Percentiles rank a stretch among this genome's conserved stretches.
Conservation (phyloP, 2,329 filamentous ascomycete genomes). For the Fusarium musae region DNA sequence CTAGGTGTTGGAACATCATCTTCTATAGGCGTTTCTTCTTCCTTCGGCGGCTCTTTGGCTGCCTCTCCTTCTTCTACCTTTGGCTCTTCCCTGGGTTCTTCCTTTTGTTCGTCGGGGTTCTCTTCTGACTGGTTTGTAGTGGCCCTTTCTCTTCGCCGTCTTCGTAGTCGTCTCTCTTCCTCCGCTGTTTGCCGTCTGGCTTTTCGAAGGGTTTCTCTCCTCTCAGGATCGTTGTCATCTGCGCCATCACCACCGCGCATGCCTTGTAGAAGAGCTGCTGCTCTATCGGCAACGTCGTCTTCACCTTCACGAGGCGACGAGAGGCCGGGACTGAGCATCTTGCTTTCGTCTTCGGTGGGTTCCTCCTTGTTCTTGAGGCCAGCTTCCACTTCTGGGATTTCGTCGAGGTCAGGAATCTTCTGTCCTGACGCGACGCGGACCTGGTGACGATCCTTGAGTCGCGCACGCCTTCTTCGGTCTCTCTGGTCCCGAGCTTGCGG, state of each 20-base stretch:
- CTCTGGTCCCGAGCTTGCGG: conserved; percentile 90
- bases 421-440: conserved; percentile 90
- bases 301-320: conserved; percentile 59
- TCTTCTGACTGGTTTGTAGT: conserved; percentile 50
- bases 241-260: conserved; percentile 76
- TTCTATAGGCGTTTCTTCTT: conserved; percentile 20
- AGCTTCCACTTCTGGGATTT: conserved; percentile 67
- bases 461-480: conserved; percentile 85
- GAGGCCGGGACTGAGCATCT: conserved; percentile 62
- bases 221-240: conserved; percentile 60
- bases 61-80: conserved; percentile 24
- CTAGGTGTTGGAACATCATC: conserved; percentile 38
- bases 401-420: conserved; percentile 77
- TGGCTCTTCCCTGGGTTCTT: conserved; percentile 33
- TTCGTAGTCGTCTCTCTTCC: conserved; percentile 75
- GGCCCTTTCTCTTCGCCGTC: conserved; percentile 73
- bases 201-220: conserved; percentile 70
- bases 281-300: conserved; percentile 85
- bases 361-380: conserved; percentile 49
- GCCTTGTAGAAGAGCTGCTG: conserved; percentile 84
- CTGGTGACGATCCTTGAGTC: conserved; percentile 91
- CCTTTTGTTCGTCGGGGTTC: conserved; percentile 35
- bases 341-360: conserved; percentile 60
- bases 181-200: conserved; percentile 77
- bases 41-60: conserved; percentile 24